Percentiles rank a stretch among this genome's conserved stretches.
phyloP scores from a whole-genome alignment of 257 asterid genomes.

The Craterostigma plantagineum region DNA sequence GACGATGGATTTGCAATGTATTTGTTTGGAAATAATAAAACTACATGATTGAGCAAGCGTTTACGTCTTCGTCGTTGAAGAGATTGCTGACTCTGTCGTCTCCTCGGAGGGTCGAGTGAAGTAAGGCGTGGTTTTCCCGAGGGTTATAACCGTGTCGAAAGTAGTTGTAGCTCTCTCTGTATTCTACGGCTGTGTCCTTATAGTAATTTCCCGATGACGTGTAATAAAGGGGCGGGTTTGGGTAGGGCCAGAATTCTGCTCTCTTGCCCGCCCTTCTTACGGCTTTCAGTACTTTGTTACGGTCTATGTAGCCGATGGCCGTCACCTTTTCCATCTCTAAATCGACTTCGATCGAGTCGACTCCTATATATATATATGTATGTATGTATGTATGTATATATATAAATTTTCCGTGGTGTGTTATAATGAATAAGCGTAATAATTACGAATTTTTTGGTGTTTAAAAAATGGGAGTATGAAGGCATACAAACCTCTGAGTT shows the following conservation, averaged over 20 bases:
- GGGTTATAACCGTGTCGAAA: constrained; percentile 84
- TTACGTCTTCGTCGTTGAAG: constrained; percentile 79
- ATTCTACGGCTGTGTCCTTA: constrained; percentile 50
- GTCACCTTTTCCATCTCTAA: constrained; percentile 68
- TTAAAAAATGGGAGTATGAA: too few relatives aligned
- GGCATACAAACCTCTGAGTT: too few relatives aligned
- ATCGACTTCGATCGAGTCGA: constrained; percentile 58
- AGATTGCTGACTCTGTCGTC: constrained; percentile 89
- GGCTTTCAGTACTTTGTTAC: constrained; percentile 72
- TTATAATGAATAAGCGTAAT: too few relatives aligned
- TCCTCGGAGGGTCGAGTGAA: constrained; percentile 52
- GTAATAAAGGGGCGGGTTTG: constrained; percentile 59
- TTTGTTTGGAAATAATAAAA: too few relatives aligned
- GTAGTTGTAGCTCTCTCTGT: constrained; percentile 72
- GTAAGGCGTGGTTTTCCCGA: constrained; percentile 43
- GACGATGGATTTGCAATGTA: too few relatives aligned
- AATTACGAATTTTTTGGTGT: too few relatives aligned
- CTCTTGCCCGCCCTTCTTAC: constrained; percentile 84
- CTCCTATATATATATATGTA: too few relatives aligned
- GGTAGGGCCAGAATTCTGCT: constrained; percentile 91
- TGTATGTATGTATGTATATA: too few relatives aligned
- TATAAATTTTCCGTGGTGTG: too few relatives aligned
- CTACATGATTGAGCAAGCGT: constrained; percentile 69
- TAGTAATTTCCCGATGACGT: constrained; percentile 45
- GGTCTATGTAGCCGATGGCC: constrained; percentile 53